Base-by-base conservation (phyloP, 1,284 basidiomycete genomes). In the Cystobasidium pallidum region DNA sequence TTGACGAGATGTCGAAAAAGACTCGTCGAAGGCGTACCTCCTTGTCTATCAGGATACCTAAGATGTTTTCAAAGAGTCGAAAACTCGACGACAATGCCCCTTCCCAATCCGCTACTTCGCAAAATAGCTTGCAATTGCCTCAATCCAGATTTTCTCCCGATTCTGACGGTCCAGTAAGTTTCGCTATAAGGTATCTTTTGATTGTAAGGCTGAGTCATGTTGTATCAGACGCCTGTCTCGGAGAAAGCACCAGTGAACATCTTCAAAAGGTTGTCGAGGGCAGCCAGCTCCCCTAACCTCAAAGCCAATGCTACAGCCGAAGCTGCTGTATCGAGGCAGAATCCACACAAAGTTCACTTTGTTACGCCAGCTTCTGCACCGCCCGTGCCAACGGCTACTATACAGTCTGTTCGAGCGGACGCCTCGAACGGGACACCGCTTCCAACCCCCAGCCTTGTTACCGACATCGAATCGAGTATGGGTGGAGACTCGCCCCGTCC, bases 271-370 rank as follows among this genome's bases (percentile, higher is more conserved):
- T 47, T 71, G 17, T 59, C 68, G 3, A 17, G 68, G 10, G 68
- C 68, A 10, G 68, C 59, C 7, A 71, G 68, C 68, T 71, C 68
- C 26, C 68, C 68, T n/a, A 71, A 71, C 32, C 49, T 71, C 28
- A 30, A 59, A 55, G 68, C 43, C 8, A 57, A 3, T 39, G 49
- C 59, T 10, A 13, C 54, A 3, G 19, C 43, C 11, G 43, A 45
- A 21, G 34, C 10, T 21, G 55, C 34, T 11, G 67, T 32, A 13
- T 10, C n/a, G 1, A 57, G 55, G 15, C 45, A 39, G n/a, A 32
- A 3, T 17, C 21, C 57, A 2, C 32, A 28, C 30, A 61, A 41
- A 26, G 58, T 15, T 2, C 55, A 36, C 41, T 70, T 70, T 30
- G 47, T 70, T 21, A 15, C 67, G 13, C 67, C 67, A 4, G 43